Evolutionary conservation across 495 filamentous ascomycete genomes (phyloP).

Genomic region (Thermothielavioides terrestris): DNA sequence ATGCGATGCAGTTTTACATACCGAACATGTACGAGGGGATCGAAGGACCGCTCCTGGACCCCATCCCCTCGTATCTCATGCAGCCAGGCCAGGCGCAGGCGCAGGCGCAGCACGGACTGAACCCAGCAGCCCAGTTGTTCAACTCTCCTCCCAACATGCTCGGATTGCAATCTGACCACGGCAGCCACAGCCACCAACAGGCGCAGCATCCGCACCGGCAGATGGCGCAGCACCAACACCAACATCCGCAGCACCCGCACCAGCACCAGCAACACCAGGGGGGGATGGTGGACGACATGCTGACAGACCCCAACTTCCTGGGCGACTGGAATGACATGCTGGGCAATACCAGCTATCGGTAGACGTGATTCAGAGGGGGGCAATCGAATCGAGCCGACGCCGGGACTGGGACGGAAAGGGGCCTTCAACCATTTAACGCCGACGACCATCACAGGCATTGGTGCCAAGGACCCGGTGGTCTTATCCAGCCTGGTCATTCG

Average conservation of each 20-base stretch:
- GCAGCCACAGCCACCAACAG: constrained; percentile 1
- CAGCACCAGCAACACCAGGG: constrained; percentile 26
- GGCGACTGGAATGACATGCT: constrained; percentile 25
- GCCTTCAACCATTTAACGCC: constrained; percentile 1
- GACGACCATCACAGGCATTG: too few relatives aligned
- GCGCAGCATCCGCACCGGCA: constrained; percentile 10
- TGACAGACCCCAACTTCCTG: constrained; percentile 23
- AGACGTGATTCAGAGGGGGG: not conserved
- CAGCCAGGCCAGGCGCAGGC: constrained; percentile 21
- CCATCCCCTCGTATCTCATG: constrained; percentile 39
- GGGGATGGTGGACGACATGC: constrained; percentile 34
- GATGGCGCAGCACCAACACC: constrained; percentile 9
- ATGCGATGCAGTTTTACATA: constrained; percentile 35
- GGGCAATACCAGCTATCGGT: constrained; percentile 11
- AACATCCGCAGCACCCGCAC: constrained; percentile 14
- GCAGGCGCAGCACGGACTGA: constrained; percentile 24
- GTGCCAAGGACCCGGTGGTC: too few relatives aligned
- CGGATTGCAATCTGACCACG: constrained; percentile 14
- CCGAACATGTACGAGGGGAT: constrained; percentile 38
- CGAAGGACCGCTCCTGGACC: constrained; percentile 40
- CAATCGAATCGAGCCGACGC: not conserved
- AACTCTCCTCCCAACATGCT: constrained; percentile 14
- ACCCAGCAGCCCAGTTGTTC: constrained; percentile 33
- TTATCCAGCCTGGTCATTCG: too few relatives aligned
- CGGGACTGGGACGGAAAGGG: not conserved